Percentiles rank a stretch among this genome's conserved stretches.
Conservation (phyloP, 306 rosid genomes). For the Cercis canadensis region DNA sequence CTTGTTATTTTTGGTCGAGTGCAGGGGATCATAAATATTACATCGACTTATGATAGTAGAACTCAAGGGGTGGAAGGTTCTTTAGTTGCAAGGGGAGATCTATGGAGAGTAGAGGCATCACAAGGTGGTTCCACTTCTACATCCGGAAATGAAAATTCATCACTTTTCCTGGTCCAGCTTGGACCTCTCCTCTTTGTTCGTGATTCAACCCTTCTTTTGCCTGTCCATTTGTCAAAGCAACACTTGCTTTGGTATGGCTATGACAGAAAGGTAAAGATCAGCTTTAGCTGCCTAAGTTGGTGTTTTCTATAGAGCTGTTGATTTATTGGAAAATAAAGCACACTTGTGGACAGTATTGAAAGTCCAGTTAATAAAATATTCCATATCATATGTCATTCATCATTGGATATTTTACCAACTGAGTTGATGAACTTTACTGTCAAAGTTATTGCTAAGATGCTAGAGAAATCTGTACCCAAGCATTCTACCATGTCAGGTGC, state of each 20-base stretch:
- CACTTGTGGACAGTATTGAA: too few relatives aligned
- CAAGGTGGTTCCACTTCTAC: slow-evolving; percentile 77
- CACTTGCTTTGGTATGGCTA: slow-evolving; percentile 98
- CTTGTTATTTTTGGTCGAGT: slow-evolving; percentile 32
- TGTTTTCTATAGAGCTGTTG: neutral
- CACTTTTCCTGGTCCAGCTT: slow-evolving; percentile 93
- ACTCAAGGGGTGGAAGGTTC: slow-evolving; percentile 84
- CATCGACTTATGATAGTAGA: slow-evolving; percentile 92
- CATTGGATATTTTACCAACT: too few relatives aligned
- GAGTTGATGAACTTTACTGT: too few relatives aligned
- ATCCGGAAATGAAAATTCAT: slow-evolving; percentile 77
- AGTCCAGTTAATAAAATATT: too few relatives aligned
- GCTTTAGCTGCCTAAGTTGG: slow-evolving; percentile 25
- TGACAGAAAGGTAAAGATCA: slow-evolving; percentile 81
- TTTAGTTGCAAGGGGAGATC: slow-evolving; percentile 90
- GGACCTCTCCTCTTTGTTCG: slow-evolving; percentile 93
- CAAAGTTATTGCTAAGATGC: too few relatives aligned
- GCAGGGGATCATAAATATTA: slow-evolving; percentile 75
- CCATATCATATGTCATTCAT: too few relatives aligned
- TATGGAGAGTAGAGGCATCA: slow-evolving; percentile 98
- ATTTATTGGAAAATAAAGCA: neutral
- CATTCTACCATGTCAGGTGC: too few relatives aligned
- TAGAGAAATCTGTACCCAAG: too few relatives aligned
- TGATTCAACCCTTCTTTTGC: slow-evolving; percentile 93
- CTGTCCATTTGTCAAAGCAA: slow-evolving; percentile 93